These are phyloP conservation scores for Apiotrichum domesticum DNA, from an alignment of 1,284 basidiomycete species.

Conservation along the genomic window DNA sequence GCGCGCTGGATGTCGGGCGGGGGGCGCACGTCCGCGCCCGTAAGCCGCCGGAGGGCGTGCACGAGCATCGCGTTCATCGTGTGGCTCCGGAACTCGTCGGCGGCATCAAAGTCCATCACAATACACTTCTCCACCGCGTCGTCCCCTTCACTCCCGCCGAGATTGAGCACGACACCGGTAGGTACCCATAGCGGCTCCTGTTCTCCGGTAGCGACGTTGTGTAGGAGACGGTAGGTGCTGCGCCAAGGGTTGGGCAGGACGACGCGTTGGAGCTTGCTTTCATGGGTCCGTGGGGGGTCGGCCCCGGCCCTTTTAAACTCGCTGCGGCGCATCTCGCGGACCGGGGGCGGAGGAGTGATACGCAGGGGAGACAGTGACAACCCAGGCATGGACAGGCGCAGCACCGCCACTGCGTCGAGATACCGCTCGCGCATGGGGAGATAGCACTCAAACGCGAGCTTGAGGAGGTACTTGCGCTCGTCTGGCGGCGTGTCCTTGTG, in stretches of 20 bases:
- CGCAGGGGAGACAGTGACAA: not conserved
- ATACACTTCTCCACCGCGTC: not conserved
- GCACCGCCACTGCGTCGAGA: not conserved
- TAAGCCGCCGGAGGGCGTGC: not conserved
- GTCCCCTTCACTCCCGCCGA: not conserved
- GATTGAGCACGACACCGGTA: not conserved
- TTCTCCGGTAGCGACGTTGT: not conserved
- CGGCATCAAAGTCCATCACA: not conserved
- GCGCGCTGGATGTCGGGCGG: not conserved
- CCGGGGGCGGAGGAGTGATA: not conserved
- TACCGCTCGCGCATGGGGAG: not conserved
- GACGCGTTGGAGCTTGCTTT: not conserved
- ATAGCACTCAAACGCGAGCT: not conserved
- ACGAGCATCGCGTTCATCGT: constrained; percentile 1
- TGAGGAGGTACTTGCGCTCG: not conserved
- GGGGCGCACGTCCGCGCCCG: not conserved
- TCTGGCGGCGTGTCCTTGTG: not conserved
- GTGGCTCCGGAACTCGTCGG: not conserved
- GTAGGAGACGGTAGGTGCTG: not conserved
- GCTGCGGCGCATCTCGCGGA: not conserved
- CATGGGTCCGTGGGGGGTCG: not conserved
- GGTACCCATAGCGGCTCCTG: not conserved
- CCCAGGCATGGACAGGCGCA: not conserved
- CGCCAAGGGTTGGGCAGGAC: not conserved
- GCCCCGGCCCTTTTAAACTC: not conserved